phyloP scores from a whole-genome alignment of 441 rosid genomes.

The Corymbia calophylla region DNA sequence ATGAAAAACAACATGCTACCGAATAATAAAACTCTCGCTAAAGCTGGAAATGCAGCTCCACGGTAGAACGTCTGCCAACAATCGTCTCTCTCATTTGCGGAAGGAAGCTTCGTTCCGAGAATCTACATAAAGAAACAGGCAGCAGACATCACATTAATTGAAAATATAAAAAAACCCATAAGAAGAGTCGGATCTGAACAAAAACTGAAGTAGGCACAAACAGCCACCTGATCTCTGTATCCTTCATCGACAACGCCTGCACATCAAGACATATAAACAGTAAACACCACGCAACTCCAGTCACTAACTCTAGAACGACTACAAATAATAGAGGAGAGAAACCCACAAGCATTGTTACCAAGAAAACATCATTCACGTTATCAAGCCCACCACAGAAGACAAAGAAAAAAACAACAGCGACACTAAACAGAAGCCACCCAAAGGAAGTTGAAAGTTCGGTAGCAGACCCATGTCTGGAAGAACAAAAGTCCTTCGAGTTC shows the following conservation, averaged over 20 bases:
- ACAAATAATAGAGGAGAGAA: neutral
- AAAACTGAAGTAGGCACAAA: neutral
- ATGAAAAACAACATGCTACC: conserved; percentile 24
- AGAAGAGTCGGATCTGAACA: neutral
- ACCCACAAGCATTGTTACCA: neutral
- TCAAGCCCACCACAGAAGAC: neutral
- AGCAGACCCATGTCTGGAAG: neutral
- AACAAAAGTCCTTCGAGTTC: neutral
- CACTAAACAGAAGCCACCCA: neutral
- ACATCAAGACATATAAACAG: neutral
- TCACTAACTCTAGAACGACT: neutral
- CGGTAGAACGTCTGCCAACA: conserved; percentile 51
- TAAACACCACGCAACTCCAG: neutral
- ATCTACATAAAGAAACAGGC: conserved; percentile 20
- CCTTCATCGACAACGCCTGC: conserved; percentile 49
- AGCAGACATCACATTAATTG: neutral
- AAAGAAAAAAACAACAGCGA: neutral
- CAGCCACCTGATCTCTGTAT: conserved; percentile 49
- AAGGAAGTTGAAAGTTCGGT: accelerated
- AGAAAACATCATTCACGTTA: neutral
- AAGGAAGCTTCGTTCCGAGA: conserved; percentile 27
- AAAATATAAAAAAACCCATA: neutral
- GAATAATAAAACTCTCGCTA: conserved; percentile 60
- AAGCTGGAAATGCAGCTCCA: conserved; percentile 72
- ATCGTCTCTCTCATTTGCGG: conserved; percentile 38